These are phyloP conservation scores for Fomitopsis betulina DNA, from an alignment of 1,284 basidiomycete species.

Conservation along the genomic window DNA sequence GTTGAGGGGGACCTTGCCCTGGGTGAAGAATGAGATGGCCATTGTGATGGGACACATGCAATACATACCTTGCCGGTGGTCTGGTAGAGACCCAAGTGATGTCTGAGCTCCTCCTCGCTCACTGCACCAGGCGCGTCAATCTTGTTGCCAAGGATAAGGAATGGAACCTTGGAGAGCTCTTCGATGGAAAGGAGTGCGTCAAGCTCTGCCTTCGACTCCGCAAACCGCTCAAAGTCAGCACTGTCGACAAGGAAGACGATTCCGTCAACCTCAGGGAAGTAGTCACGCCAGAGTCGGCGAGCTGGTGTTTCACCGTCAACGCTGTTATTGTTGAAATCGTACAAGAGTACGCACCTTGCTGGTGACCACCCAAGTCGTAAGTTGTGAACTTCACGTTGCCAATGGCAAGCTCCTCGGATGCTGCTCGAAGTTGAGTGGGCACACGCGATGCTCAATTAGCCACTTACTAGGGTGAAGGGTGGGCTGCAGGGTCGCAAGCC, in stretches of 20 bases:
- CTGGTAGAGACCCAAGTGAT: constrained; percentile 94
- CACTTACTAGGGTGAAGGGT: constrained; percentile 95
- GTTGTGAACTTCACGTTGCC: constrained; percentile 99
- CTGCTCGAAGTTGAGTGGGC: constrained; percentile 36
- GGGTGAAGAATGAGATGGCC: constrained; percentile 1
- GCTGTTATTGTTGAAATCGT: neutral
- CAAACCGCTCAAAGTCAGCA: constrained; percentile 94
- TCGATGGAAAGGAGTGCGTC: constrained; percentile 95
- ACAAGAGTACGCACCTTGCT: constrained; percentile 70
- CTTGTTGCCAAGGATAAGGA: constrained; percentile 99
- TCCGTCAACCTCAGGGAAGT: constrained; percentile 99
- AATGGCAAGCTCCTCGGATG: constrained; percentile 98
- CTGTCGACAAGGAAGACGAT: constrained; percentile 99
- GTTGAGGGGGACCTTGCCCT: constrained; percentile 96
- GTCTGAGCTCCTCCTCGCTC: constrained; percentile 95
- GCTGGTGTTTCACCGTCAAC: constrained; percentile 48
- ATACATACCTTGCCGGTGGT: constrained; percentile 92
- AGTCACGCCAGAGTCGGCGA: constrained; percentile 98
- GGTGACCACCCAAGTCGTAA: constrained; percentile 97
- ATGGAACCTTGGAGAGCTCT: constrained; percentile 92
- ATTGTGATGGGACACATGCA: neutral
- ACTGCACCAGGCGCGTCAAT: constrained; percentile 98
- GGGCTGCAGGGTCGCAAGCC: constrained; percentile 95
- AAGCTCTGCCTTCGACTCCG: constrained; percentile 95
- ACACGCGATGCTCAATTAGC: neutral